These are phyloP conservation scores for Cadophora malorum DNA, from an alignment of 2,329 filamentous ascomycete species.

Conservation along the genomic window DNA sequence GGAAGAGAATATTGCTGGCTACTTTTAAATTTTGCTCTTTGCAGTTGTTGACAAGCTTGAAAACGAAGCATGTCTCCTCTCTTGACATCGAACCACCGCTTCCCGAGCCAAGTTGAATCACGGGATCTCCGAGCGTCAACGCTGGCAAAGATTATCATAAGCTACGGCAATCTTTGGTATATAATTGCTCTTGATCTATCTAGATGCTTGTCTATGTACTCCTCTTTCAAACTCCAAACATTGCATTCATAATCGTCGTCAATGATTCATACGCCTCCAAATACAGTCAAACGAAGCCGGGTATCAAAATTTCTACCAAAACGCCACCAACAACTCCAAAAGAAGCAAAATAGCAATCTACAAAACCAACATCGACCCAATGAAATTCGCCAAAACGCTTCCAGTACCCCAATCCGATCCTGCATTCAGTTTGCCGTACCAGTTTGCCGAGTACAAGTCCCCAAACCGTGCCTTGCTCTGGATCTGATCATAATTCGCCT, in stretches of 20 bases:
- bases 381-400: constrained; percentile 21
- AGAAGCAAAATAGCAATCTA: background rate
- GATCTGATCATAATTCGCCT: constrained; percentile 29
- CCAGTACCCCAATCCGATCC: constrained; percentile 28
- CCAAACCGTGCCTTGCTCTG: constrained; percentile 26
- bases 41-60: too few relatives aligned
- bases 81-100: too few relatives aligned
- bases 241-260: background rate
- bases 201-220: background rate
- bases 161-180: background rate
- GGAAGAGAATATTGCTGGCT: too few relatives aligned
- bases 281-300: background rate
- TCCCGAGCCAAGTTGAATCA: too few relatives aligned
- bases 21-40: too few relatives aligned
- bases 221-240: background rate
- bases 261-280: background rate
- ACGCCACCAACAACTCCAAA: background rate
- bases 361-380: constrained; percentile 22
- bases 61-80: too few relatives aligned
- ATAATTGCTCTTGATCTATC: background rate
- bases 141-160: background rate
- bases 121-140: too few relatives aligned
- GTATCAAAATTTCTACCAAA: background rate
- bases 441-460: constrained; percentile 26
- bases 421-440: constrained; percentile 20